Percentiles rank a stretch among this genome's conserved stretches.
phyloP scores from a whole-genome alignment of 169 alveolate genomes.

The Cryptosporidium meleagridis region DNA sequence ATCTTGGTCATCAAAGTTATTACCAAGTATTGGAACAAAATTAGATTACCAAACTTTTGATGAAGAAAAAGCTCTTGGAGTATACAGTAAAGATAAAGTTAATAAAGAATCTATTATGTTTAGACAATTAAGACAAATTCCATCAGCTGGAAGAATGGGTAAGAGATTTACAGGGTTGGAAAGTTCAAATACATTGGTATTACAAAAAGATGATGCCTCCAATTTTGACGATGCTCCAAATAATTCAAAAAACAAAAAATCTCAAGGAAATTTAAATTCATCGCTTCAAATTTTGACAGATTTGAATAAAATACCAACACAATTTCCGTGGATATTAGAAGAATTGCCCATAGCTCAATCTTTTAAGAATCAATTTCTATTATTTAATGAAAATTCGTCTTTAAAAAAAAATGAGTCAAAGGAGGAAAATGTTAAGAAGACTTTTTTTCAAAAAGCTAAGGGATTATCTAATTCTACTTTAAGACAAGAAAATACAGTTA shows the following conservation, averaged over 20 bases:
- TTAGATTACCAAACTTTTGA: slow-evolving; percentile 11
- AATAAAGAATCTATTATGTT: slow-evolving; percentile 24
- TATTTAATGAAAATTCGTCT: slow-evolving; percentile 17
- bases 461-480: neutral
- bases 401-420: neutral
- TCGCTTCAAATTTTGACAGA: neutral
- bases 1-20: slow-evolving; percentile 50
- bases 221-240: slow-evolving; percentile 24
- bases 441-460: slow-evolving; percentile 52
- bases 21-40: slow-evolving; percentile 69
- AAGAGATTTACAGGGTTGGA: slow-evolving; percentile 1
- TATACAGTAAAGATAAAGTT: slow-evolving; percentile 10
- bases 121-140: slow-evolving; percentile 28
- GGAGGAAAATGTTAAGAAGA: slow-evolving; percentile 37
- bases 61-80: slow-evolving; percentile 66
- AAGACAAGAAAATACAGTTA: slow-evolving; percentile 35
- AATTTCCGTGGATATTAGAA: slow-evolving; percentile 56
- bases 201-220: slow-evolving; percentile 9
- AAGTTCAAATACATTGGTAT: neutral
- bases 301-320: slow-evolving; percentile 37
- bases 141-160: slow-evolving; percentile 70
- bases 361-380: slow-evolving; percentile 18
- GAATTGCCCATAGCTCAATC: slow-evolving; percentile 34
- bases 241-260: neutral
- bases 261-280: neutral